These are phyloP conservation scores for Pichia sp. DNA, from an alignment of 1,139 yeast genomes.

Conservation along the genomic window DNA sequence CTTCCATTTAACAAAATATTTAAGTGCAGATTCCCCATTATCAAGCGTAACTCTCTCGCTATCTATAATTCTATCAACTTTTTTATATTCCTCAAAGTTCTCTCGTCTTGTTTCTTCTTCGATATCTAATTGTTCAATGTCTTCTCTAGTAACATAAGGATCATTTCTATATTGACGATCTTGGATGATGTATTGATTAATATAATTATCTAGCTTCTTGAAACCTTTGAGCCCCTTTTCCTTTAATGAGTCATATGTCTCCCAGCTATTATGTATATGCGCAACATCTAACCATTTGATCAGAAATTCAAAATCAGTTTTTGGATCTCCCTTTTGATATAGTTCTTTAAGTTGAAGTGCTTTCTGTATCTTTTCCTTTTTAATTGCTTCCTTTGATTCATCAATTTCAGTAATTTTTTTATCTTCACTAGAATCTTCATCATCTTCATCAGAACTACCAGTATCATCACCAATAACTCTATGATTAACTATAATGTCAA, in stretches of 20 bases:
- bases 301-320: conserved; percentile 52
- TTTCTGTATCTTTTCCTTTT: conserved; percentile 12
- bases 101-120: conserved; percentile 82
- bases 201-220: conserved; percentile 85
- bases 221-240: conserved; percentile 53
- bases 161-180: conserved; percentile 76
- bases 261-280: conserved; percentile 96
- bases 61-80: conserved; percentile 85
- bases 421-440: conserved; percentile 24
- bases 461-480: conserved; percentile 34
- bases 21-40: conserved; percentile 60
- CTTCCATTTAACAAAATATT: conserved; percentile 89
- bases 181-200: conserved; percentile 63
- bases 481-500: conserved; percentile 52
- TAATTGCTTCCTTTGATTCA: neutral
- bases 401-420: neutral
- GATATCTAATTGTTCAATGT: conserved; percentile 85
- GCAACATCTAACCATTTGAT: conserved; percentile 87
- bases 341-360: conserved; percentile 23
- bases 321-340: conserved; percentile 40
- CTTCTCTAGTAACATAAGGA: conserved; percentile 79
- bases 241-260: conserved; percentile 53
- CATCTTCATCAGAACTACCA: conserved; percentile 25
- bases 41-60: conserved; percentile 65
- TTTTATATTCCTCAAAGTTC: conserved; percentile 74